Percentiles rank a stretch among this genome's conserved stretches.
phyloP scores from a whole-genome alignment of 2,329 filamentous ascomycete species.

The Boeremia lycopersici region DNA sequence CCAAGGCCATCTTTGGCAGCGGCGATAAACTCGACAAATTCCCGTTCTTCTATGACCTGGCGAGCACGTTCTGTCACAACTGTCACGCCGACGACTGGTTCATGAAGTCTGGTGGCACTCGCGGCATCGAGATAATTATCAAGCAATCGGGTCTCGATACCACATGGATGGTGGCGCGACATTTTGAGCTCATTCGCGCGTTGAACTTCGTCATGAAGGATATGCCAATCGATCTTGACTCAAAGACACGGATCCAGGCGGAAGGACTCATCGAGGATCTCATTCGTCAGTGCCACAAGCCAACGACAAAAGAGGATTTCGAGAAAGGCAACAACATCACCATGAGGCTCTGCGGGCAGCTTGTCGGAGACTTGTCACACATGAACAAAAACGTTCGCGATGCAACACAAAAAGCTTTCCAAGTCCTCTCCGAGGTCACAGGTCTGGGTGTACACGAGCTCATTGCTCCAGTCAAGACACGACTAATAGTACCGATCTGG shows the following conservation, averaged over 20 bases:
- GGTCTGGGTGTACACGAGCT: slow-evolving; percentile 84
- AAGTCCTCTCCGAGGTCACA: slow-evolving; percentile 79
- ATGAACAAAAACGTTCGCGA: slow-evolving; percentile 95
- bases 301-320: slow-evolving; percentile 79
- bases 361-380: slow-evolving; percentile 88
- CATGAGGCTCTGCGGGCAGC: slow-evolving; percentile 77
- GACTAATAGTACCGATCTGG: slow-evolving; percentile 89
- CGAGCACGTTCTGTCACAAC: slow-evolving; percentile 85
- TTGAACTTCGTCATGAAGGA: slow-evolving; percentile 98
- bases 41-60: slow-evolving; percentile 83
- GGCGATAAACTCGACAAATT: slow-evolving; percentile 74
- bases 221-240: slow-evolving; percentile 91
- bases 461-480: slow-evolving; percentile 86
- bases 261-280: slow-evolving; percentile 83
- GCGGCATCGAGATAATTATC: slow-evolving; percentile 87
- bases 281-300: slow-evolving; percentile 77
- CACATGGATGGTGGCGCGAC: slow-evolving; percentile 78
- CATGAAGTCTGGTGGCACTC: slow-evolving; percentile 88
- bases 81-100: slow-evolving; percentile 99
- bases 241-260: slow-evolving; percentile 82
- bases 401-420: slow-evolving; percentile 80
- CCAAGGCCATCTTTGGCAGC: slow-evolving; percentile 78
- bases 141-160: slow-evolving; percentile 86
- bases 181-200: slow-evolving; percentile 87
- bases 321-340: slow-evolving; percentile 70